Evolutionary conservation across 1,284 basidiomycete genomes (phyloP).

Genomic region (Irpex sp.): DNA sequence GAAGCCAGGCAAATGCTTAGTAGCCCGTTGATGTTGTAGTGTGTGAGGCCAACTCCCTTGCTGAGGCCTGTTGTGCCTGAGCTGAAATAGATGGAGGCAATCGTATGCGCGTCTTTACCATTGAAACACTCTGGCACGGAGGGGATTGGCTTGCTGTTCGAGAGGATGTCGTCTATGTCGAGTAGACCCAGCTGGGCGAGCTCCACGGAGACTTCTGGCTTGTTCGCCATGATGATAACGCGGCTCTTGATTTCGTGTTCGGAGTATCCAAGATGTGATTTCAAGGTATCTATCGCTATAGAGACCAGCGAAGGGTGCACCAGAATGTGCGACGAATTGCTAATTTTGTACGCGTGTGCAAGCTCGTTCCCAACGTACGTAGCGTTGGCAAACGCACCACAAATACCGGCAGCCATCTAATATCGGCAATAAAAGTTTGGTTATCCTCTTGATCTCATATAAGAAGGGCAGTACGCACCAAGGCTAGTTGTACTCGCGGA

Average conservation of each 20-base stretch:
- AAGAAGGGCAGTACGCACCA: too few species aligned
- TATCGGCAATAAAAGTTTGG: too few species aligned
- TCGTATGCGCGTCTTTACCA: constrained; percentile 20
- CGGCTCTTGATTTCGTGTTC: constrained; percentile 17
- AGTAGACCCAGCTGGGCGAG: constrained; percentile 4
- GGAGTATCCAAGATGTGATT: too few species aligned
- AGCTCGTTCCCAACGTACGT: too few species aligned
- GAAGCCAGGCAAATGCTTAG: background rate
- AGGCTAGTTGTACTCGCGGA: too few species aligned
- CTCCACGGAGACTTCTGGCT: constrained; percentile 9
- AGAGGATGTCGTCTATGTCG: constrained; percentile 24
- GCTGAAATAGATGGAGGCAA: constrained; percentile 13
- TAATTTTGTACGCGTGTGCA: too few species aligned
- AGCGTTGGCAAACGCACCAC: too few species aligned
- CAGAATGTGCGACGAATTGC: too few species aligned
- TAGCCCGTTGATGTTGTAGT: background rate
- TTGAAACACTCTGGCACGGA: constrained; percentile 23
- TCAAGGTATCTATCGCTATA: too few species aligned
- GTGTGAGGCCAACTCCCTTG: constrained; percentile 16
- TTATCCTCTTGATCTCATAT: too few species aligned
- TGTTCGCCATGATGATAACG: constrained; percentile 30
- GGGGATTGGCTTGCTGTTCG: constrained; percentile 11
- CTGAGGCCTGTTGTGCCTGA: constrained; percentile 14
- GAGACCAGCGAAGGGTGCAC: too few species aligned
- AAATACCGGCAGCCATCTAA: too few species aligned